Conservation (phyloP, 1,284 basidiomycete species). For the Cutaneotrichosporon mucoides region DNA sequence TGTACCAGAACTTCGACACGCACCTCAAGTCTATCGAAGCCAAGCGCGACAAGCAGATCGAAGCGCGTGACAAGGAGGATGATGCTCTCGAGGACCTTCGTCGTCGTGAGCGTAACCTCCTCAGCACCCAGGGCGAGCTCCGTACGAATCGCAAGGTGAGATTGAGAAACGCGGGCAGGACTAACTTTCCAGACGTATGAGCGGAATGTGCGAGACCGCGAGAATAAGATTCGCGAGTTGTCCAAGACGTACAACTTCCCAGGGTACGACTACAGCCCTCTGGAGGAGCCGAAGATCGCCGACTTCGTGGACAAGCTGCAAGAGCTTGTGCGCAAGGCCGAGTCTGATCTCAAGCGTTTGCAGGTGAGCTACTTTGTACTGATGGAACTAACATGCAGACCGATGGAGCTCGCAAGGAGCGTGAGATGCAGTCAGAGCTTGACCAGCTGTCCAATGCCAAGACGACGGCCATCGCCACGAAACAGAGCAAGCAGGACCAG, state of each 20-base stretch:
- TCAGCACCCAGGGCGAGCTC: conserved; percentile 38
- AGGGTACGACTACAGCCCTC: conserved; percentile 58
- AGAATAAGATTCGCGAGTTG: conserved; percentile 67
- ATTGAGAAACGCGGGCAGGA: too few relatives aligned
- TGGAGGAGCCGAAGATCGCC: conserved; percentile 37
- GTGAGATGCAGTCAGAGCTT: conserved; percentile 40
- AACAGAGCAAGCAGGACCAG: conserved; percentile 55
- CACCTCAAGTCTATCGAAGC: conserved; percentile 35
- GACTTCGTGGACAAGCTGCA: conserved; percentile 40
- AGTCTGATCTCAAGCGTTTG: conserved; percentile 37
- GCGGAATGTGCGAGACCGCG: conserved; percentile 66
- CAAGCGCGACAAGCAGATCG: conserved; percentile 36
- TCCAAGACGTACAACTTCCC: conserved; percentile 65
- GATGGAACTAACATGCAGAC: conserved; percentile 3
- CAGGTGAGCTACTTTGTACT: conserved; percentile 16
- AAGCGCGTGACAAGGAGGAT: conserved; percentile 37
- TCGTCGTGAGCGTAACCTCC: conserved; percentile 31
- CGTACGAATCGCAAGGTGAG: conserved; percentile 41
- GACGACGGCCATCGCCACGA: conserved; percentile 35
- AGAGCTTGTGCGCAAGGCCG: conserved; percentile 35
- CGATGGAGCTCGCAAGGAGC: conserved; percentile 37
- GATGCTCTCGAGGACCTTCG: conserved; percentile 34
- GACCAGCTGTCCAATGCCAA: conserved; percentile 32
- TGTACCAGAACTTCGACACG: conserved; percentile 67
- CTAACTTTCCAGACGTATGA: conserved; percentile 62